Base-by-base conservation (phyloP, 495 filamentous ascomycete genomes). In the Cercophora samala region DNA sequence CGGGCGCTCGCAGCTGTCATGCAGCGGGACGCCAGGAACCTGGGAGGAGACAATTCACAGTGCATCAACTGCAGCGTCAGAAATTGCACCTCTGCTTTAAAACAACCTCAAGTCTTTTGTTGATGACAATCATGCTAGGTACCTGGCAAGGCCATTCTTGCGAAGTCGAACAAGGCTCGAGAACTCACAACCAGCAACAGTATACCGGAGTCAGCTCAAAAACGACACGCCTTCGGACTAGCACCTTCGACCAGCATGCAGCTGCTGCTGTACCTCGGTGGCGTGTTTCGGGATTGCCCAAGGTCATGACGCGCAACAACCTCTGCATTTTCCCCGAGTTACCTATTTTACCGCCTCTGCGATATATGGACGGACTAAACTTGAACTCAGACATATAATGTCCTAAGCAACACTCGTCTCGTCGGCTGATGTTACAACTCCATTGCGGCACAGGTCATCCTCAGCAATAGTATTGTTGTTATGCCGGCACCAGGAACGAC, bases 201-300 rank as follows among this genome's bases (percentile, higher is more conserved):
- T n/a, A n/a, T n/a, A n/a, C n/a, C n/a, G n/a, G n/a, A n/a, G n/a
- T n/a, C n/a, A n/a, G 37, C 37, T 9, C 13, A 9, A 46, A 8
- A 46, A 46, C 37, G 37, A 9, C 9, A 0, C 11, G 37, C 15
- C 13, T 2, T 46, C 37, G 37, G 37, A 46, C n/a, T n/a, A n/a
- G n/a, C n/a, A n/a, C 11, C 8, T 46, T 46, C 13, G 37, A 46
- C 13, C 37, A 46, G 37, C 37, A 46, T 46, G 37, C 37, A 46
- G 8, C 8, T 46, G 37, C 8, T 46, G 37, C 37, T 18, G 37
- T 46, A 11, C 37, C 15, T 19, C 53, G 18, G 53, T 56, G 53
- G 53, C 53, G 53, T 5, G 53, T 56, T 56, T 56, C 22, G 53
- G 53, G n/a, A 56, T 56, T 18, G 53, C n/a, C 22, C 53, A 56